Evolutionary conservation across 2,329 filamentous ascomycete species (phyloP), one percentile per base, ranked within the genome.

Genomic region (Orbilia oligospora): DNA sequence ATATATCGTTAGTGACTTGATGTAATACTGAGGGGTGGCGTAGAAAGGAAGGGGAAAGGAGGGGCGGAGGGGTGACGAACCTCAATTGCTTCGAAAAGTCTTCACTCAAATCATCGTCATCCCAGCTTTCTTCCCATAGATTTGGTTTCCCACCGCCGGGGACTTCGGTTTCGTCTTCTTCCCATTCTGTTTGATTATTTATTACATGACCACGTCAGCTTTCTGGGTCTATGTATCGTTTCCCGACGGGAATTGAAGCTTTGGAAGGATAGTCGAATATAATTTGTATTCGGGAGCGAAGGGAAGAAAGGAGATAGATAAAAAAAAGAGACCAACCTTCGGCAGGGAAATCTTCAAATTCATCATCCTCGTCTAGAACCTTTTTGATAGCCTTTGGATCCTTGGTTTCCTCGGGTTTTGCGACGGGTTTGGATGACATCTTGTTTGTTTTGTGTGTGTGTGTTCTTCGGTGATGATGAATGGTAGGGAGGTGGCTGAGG

Each of bases 71-170:
- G 46, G 46, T 48, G 75, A 82, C 91, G 81, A 85, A 97, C 95
- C 93, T 97, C 83, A 99, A 87, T 87, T 98, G 95, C 83, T 92
- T 90, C 12, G 94, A 96, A 85, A 99, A 99, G 83, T 99, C 96
- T 84, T 99, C 96, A 83, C 89, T 96, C 81, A 93, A 96, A 86
- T 98, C 96, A 84, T 98, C 95, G 83, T 99, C 96, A 84, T 99
- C 96, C 96, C 96, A 99, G 88, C 94, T 97, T 88, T 99, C 96
- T 86, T 99, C 96, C 96, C 96, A 99, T 69, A 99, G 87, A 86
- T 98, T 94, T 84, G 91, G 89, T 83, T 91, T 91, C 82, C 87
- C 90, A 68, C 88, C 90, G 83, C 89, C 88, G 72, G 92, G 92
- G 71, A 91, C 91, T 84, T 97, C 93, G 79, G 93, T 93, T 84